Evolutionary conservation across 2,329 filamentous ascomycete species (phyloP).

Genomic region (Fusarium decemcellulare): DNA sequence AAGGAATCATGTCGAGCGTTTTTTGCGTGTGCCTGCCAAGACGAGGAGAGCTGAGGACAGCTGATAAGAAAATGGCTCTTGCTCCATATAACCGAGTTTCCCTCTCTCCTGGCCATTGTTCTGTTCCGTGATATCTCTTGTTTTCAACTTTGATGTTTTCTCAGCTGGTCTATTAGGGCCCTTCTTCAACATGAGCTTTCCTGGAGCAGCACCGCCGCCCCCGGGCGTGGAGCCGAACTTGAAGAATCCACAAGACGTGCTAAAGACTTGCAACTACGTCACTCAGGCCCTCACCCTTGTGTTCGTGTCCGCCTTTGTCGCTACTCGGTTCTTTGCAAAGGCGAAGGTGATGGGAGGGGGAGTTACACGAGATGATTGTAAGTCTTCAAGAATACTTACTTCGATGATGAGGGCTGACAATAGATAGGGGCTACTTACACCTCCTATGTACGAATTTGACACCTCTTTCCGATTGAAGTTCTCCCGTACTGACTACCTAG

Average conservation of each 20-base stretch:
- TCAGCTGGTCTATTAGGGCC: conserved; percentile 4
- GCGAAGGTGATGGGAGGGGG: conserved; percentile 26
- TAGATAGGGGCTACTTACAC: conserved; percentile 27
- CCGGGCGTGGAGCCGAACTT: conserved; percentile 26
- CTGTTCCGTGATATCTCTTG: neutral
- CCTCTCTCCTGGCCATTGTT: neutral
- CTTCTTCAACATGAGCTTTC: conserved; percentile 26
- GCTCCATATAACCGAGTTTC: neutral
- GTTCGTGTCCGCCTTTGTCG: conserved; percentile 22
- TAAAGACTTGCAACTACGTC: conserved; percentile 34
- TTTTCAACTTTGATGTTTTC: neutral
- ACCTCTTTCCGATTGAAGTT: too few relatives aligned
- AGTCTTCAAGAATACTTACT: neutral
- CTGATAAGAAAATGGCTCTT: neutral
- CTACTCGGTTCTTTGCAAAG: conserved; percentile 29
- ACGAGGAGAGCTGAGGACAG: neutral
- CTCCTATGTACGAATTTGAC: conserved; percentile 19
- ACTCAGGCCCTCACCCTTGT: conserved; percentile 31
- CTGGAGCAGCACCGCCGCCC: conserved; percentile 28
- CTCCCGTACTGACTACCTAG: neutral
- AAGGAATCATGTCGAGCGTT: too few relatives aligned
- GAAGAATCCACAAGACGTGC: conserved; percentile 24
- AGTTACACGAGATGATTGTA: conserved; percentile 31
- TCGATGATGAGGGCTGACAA: neutral
- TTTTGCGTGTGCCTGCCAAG: too few relatives aligned